These are phyloP conservation scores for Suhomyces sp. DNA, from an alignment of 805 yeast species.

Conservation along the genomic window DNA sequence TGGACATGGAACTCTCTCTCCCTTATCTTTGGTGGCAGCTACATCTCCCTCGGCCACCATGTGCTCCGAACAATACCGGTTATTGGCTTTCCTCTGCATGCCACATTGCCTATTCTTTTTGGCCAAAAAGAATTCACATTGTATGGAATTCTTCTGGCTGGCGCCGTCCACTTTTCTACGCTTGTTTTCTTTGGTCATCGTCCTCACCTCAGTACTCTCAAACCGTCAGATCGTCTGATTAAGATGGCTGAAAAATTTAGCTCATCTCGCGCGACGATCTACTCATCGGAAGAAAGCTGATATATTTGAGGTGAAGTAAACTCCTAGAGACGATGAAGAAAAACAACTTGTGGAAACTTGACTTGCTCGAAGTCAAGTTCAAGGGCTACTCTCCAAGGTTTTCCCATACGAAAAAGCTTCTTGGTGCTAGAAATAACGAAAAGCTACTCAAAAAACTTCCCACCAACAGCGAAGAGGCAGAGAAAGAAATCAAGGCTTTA, in stretches of 20 bases:
- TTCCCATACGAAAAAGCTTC: slow-evolving; percentile 45
- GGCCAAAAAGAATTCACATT: slow-evolving; percentile 49
- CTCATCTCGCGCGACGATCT: neutral
- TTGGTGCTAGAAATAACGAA: slow-evolving; percentile 43
- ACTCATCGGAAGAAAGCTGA: neutral
- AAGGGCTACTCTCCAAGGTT: slow-evolving; percentile 44
- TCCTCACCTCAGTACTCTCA: neutral
- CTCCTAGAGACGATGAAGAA: slow-evolving; percentile 16
- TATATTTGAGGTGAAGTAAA: neutral
- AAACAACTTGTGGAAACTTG: slow-evolving; percentile 53
- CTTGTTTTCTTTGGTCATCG: slow-evolving; percentile 1
- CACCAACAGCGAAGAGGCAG: slow-evolving; percentile 40
- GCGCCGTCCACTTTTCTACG: slow-evolving; percentile 6
- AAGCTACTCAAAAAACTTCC: slow-evolving; percentile 44
- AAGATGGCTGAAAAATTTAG: slow-evolving; percentile 2
- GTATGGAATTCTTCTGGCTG: neutral
- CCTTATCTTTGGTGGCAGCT: slow-evolving; percentile 14
- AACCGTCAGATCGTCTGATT: neutral
- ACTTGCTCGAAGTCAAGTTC: slow-evolving; percentile 52
- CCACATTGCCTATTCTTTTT: slow-evolving; percentile 58
- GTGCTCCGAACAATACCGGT: slow-evolving; percentile 64
- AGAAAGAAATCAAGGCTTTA: slow-evolving; percentile 41
- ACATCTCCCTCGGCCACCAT: slow-evolving; percentile 17
- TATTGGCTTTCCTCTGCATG: slow-evolving; percentile 52
- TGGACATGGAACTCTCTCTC: slow-evolving; percentile 65